phyloP scores from a whole-genome alignment of 768 basidiomycete species.

The Macrocybe gigantea region DNA sequence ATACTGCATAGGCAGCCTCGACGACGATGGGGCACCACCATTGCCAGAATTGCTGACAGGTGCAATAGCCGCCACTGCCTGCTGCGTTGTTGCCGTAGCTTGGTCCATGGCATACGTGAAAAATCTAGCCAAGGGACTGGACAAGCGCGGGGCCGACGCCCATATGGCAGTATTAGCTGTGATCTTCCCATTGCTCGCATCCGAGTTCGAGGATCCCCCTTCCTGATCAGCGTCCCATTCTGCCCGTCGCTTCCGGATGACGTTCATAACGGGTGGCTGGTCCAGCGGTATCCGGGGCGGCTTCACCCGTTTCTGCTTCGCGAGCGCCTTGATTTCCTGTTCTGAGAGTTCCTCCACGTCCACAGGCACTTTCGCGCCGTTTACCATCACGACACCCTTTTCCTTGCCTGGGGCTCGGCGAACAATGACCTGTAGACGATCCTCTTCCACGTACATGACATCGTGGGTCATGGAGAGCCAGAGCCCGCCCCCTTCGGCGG shows the following conservation, averaged over 20 bases:
- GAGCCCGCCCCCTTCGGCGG: slow-evolving; percentile 82
- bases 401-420: slow-evolving; percentile 73
- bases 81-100: slow-evolving; percentile 67
- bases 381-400: slow-evolving; percentile 81
- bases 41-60: slow-evolving; percentile 42
- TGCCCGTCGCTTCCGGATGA: slow-evolving; percentile 59
- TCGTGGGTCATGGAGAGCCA: slow-evolving; percentile 94
- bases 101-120: slow-evolving; percentile 73
- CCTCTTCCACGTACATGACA: slow-evolving; percentile 68
- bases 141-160: slow-evolving; percentile 57
- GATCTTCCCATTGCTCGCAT: slow-evolving; percentile 13
- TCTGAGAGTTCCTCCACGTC: slow-evolving; percentile 89
- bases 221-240: slow-evolving; percentile 63
- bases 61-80: slow-evolving; percentile 72
- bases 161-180: slow-evolving; percentile 26
- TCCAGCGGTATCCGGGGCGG: slow-evolving; percentile 86
- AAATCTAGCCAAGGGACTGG: slow-evolving; percentile 67
- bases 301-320: slow-evolving; percentile 82
- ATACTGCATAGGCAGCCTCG: slow-evolving; percentile 71
- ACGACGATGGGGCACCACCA: slow-evolving; percentile 39
- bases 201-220: neutral
- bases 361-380: slow-evolving; percentile 78
- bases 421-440: slow-evolving; percentile 69
- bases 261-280: slow-evolving; percentile 79
- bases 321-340: slow-evolving; percentile 75